Evolutionary conservation across 306 rosid species (phyloP).

Genomic region (Vigna reflexopilosa): DNA sequence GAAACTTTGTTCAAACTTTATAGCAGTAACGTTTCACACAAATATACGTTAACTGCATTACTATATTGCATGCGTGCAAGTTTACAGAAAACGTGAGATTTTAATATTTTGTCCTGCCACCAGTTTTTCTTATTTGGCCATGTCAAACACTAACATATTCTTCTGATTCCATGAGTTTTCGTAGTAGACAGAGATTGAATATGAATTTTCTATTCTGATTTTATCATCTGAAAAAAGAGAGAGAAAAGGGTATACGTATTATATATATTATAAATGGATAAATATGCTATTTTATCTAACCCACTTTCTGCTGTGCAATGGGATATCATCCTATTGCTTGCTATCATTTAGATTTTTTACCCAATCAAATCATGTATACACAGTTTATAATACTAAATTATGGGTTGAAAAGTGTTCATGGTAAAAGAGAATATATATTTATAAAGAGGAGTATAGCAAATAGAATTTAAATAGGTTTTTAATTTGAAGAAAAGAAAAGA

Average conservation of each 20-base stretch:
- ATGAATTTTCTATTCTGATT: no score
- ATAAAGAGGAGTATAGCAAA: not conserved
- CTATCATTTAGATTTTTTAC: conserved; percentile 30
- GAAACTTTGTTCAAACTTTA: not conserved
- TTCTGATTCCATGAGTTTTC: no score
- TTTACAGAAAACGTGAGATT: conserved; percentile 35
- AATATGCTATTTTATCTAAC: conserved; percentile 46
- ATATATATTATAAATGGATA: no score
- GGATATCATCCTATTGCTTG: conserved; percentile 29
- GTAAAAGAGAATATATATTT: not conserved
- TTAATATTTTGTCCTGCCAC: conserved; percentile 16
- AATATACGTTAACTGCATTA: conserved; percentile 23
- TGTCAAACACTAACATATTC: no score
- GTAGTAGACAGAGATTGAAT: no score
- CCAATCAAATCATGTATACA: not conserved
- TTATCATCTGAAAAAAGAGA: no score
- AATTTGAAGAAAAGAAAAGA: not conserved
- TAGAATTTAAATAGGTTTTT: not conserved
- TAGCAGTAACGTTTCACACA: not conserved
- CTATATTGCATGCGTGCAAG: conserved; percentile 29
- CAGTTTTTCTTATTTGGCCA: no score
- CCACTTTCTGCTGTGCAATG: conserved; percentile 42
- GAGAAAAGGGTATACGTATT: no score
- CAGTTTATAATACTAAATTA: conserved; percentile 8
- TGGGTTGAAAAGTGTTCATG: conserved; percentile 20